A percentile compares a stretch with the other conserved stretches of the same genome.
Conservation (phyloP, 306 rosid genomes). For the Gastrolobium villosum region DNA sequence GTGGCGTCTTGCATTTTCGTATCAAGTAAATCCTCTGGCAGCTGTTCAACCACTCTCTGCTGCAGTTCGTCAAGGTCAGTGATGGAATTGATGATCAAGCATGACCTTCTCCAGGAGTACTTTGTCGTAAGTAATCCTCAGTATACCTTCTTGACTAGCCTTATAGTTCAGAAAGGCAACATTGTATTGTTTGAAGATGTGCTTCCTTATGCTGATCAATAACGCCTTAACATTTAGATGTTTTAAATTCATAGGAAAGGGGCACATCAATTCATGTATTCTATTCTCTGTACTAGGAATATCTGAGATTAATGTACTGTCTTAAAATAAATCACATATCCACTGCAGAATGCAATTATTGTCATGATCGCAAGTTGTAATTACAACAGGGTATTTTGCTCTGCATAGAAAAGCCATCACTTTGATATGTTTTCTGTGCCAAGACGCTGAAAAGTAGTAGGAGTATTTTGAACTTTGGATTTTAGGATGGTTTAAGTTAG, state of each 20-base stretch:
- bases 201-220: conserved; percentile 36
- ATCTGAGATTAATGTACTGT: conserved; percentile 3
- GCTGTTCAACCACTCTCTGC: conserved; percentile 70
- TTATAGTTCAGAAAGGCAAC: conserved; percentile 3
- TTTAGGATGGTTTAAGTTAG: no score
- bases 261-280: conserved; percentile 2
- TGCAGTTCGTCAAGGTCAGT: conserved; percentile 54
- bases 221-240: background rate
- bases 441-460: no score
- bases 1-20: conserved; percentile 94
- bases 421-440: no score
- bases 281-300: conserved; percentile 24
- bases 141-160: conserved; percentile 12
- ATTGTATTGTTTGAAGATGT: conserved; percentile 22
- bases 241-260: conserved; percentile 7
- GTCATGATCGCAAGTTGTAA: conserved; percentile 3
- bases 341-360: conserved; percentile 19
- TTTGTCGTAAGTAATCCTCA: conserved; percentile 36
- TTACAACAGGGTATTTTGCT: background rate
- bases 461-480: no score
- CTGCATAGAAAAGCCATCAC: background rate
- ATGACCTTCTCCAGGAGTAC: conserved; percentile 26
- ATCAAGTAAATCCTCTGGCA: conserved; percentile 91
- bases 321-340: background rate
- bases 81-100: conserved; percentile 46